Base-by-base conservation (phyloP, 352 stramenopile species). In the Discostella stelligera region DNA sequence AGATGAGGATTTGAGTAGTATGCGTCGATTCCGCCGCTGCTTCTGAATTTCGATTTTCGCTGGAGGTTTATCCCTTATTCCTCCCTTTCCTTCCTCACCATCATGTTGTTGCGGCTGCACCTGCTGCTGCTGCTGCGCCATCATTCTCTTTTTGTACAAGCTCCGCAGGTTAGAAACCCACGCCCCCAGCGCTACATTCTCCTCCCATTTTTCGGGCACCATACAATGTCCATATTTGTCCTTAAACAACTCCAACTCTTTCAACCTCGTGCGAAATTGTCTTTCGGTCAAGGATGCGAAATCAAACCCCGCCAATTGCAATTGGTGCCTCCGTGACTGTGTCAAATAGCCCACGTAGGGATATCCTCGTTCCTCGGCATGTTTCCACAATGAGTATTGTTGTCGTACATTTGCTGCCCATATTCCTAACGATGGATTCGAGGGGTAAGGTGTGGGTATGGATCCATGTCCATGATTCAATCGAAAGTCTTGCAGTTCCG, bases 111-210 rank as follows among this genome's bases (percentile, higher is more conserved):
- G 37, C 7, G 11, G 13, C 11, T 44, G 37, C 5, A 14, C 9
- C 11, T 77, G 16, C 10, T 71, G 44, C 30, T 71, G 39, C 46
- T 50, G 27, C 48, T 71, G 46, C 25, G 25, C 37, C 27, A 55
- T 20, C 32, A 32, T 20, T 58, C 66, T 77, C 53, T 37, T 41
- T 64, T 62, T 81, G 18, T 81, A 81, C 53, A 74, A 65, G 54
- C 66, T 81, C 58, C 74, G 65, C 53, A 81, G 66, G 39, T 81
- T 81, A 8, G 61, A 74, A 16, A 79, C 75, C 75, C 75, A 83
- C n/a, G 75, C 54, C 11, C 75, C 75, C 44, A 83, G 66, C 13
- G 64, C 69, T 54, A 71, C 52, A 66, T 83, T 83, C n/a, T 79
- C 69, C 46, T 79, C 61, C 41, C 72, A 79, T 60, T 73, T 78